Conservation (phyloP, 2,329 filamentous ascomycete genomes). For the Monosporascus sp. region DNA sequence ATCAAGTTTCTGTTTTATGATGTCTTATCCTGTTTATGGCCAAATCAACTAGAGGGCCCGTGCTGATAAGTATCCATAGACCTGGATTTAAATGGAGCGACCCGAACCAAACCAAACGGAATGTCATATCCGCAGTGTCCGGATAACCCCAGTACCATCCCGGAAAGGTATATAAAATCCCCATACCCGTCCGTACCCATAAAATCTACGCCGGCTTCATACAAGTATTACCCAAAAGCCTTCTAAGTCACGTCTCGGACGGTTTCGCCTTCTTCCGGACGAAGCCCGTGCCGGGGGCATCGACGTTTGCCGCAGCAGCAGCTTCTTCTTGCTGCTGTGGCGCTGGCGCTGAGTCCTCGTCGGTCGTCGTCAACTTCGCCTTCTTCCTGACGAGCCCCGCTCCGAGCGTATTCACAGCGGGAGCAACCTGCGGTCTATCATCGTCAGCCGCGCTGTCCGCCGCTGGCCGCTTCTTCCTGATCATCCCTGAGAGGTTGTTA, state of each 20-base stretch:
- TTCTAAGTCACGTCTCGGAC: constrained; percentile 1
- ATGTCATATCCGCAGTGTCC: no score
- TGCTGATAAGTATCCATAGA: no score
- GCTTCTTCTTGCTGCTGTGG: constrained; percentile 1
- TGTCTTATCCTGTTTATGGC: no score
- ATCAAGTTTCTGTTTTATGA: no score
- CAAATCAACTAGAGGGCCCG: no score
- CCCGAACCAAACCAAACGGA: no score
- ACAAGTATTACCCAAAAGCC: background rate
- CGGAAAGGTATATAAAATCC: no score
- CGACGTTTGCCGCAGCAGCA: constrained; percentile 27
- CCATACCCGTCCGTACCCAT: no score
- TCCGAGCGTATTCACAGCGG: constrained; percentile 29
- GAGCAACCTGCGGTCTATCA: background rate
- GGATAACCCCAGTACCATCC: no score
- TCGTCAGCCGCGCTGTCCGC: constrained; percentile 6
- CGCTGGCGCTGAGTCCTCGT: constrained; percentile 6
- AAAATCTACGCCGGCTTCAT: no score
- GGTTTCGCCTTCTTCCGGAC: constrained; percentile 54
- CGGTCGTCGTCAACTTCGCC: constrained; percentile 31
- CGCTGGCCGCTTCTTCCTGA: constrained; percentile 40
- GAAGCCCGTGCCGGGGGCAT: constrained; percentile 44
- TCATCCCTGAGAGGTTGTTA: constrained; percentile 44
- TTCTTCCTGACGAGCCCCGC: constrained; percentile 45
- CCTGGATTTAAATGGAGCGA: no score